Base-by-base conservation (phyloP, 208 protist species). In the Porcisia hertigi region DNA sequence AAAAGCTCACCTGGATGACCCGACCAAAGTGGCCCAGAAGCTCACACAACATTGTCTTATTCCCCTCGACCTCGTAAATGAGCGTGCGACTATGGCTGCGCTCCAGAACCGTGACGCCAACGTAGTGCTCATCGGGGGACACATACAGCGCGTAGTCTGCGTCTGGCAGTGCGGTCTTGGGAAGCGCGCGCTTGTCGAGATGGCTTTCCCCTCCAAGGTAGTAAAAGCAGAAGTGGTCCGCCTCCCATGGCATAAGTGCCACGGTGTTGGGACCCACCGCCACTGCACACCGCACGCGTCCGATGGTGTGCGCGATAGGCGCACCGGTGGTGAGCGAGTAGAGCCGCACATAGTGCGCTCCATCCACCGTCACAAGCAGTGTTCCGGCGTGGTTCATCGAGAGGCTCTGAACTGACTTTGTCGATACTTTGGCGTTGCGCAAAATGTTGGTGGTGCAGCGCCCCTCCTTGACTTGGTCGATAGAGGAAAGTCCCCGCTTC, bases 341-440 rank as follows among this genome's bases (percentile, higher is more conserved):
- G 45, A 91, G 70, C 36, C 77, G 72, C 53, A 88, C 39, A 43
- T 74, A 60, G 41, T 77, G 80, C 20, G 39, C 23, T 1, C n/a
- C 71, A 73, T 90, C 82, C 39, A 87, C 70, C 41, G 73, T 59
- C 20, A 78, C 63, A 39, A 87, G 66, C 36, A 83, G 54, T 5
- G 80, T 81, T 49, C 77, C 77, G 8, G 67, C 53, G 25, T 75
- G 55, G 74, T 94, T 88, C 34, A 80, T 80, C 36, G 73, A 79
- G 16, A 94, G 71, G 8, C 58, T 53, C 30, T 49, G 60, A 58
- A 96, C 86, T 52, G 85, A 65, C 57, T 71, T 54, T 18, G n/a
- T 25, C 39, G 90, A 94, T 0, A 95, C 75, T 69, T 93, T 93
- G 49, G 75, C 79, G 79, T 89, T 96, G 47, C 80, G 69, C 3